Base-by-base conservation (phyloP, 176 grass and related monocot genomes). In the Avena insularis region DNA sequence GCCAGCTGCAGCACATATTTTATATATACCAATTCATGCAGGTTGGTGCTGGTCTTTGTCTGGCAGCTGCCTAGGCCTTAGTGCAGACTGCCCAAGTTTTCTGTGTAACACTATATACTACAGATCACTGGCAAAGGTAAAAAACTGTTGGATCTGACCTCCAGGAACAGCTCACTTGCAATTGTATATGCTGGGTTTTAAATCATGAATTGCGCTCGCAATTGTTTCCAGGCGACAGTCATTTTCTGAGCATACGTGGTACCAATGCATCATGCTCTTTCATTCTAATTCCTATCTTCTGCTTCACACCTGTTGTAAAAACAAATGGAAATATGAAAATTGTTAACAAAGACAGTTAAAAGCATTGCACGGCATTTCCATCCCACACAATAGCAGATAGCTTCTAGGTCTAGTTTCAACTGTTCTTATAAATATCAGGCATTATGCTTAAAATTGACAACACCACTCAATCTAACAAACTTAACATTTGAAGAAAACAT, bases 181-280 rank as follows among this genome's bases (percentile, higher is more conserved):
- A 63, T 85, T 86, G 86, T 65, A 91, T 88, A 88, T 93, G 85
- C 49, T 92, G 88, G 19, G 84, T 85, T 71, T 83, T 79, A 95
- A 87, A 88, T 98, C 96, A 86, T 79, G 78, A 86, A 94, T 68
- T 91, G 96, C 48, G 64, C 82, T 83, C 95, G 78, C 85, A 98
- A 87, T 73, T 88, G 87, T 77, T 79, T 92, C n/a, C 79, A 91
- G 38, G 33, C 87, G 10, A 64, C 40, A 47, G 78, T 85, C 93
- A 95, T 86, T 81, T 88, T 92, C 36, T 90, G 54, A 91, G 66
- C 63, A 88, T 51, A 79, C 83, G 89, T 46, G n/a, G 12, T 76
- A 80, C 89, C 92, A 47, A n/a, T n/a, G n/a, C 91, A 60, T 71
- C 83, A 87, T 89, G 76, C 82, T 92, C 96, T 79, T 77, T 85